Evolutionary conservation across 345 rosid species (phyloP).

Genomic region (Hibiscus trionum): DNA sequence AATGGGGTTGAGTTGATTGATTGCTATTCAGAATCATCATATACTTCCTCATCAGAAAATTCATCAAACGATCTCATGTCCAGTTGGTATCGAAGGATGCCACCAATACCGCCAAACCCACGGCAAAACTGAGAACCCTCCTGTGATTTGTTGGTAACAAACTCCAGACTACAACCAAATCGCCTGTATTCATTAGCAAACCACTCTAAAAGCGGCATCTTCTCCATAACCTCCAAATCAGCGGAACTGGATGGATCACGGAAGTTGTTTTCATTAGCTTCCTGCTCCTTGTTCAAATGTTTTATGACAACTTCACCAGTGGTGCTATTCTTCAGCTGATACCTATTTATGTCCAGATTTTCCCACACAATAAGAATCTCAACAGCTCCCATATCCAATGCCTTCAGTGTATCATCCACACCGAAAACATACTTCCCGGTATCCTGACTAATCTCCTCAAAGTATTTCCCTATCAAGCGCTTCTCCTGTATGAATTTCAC

Average conservation of each 20-base stretch:
- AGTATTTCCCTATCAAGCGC: constrained; percentile 63
- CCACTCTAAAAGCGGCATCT: constrained; percentile 55
- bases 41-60: constrained; percentile 36
- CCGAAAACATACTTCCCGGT: constrained; percentile 70
- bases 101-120: constrained; percentile 72
- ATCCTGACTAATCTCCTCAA: constrained; percentile 71
- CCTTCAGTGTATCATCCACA: constrained; percentile 59
- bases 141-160: constrained; percentile 65
- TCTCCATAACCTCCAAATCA: constrained; percentile 51
- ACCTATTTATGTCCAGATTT: constrained; percentile 47
- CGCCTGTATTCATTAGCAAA: constrained; percentile 55
- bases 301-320: constrained; percentile 41
- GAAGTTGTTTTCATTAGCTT: constrained; percentile 17
- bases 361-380: constrained; percentile 72
- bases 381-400: constrained; percentile 63
- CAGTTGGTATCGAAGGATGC: constrained; percentile 58
- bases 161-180: constrained; percentile 60
- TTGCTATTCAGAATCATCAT: constrained; percentile 67
- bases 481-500: constrained; percentile 74
- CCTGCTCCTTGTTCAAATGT: constrained; percentile 59
- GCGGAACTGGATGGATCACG: constrained; percentile 25
- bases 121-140: constrained; percentile 73
- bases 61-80: constrained; percentile 57
- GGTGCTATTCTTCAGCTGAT: constrained; percentile 31
- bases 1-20: constrained; percentile 37